A percentile compares a stretch with the other conserved stretches of the same genome.
These are phyloP conservation scores for Moricandia arvensis DNA, from an alignment of 345 rosid species.

Conservation along the genomic window DNA sequence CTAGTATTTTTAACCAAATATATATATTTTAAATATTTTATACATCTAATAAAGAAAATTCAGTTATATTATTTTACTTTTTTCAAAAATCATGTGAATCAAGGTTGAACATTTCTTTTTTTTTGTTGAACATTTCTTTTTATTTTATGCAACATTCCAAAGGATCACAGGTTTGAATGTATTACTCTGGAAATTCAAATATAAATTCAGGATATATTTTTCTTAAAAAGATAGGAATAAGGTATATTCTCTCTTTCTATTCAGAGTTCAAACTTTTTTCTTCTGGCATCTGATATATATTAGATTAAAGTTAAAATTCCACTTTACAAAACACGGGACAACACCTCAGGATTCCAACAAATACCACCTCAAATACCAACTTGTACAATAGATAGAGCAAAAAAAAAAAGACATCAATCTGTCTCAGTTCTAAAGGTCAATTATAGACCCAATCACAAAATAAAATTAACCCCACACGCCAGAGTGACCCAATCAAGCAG, in stretches of 20 bases:
- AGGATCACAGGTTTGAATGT: not conserved
- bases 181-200: not conserved
- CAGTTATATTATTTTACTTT: not conserved
- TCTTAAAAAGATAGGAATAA: not conserved
- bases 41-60: not conserved
- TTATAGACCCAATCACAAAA: not conserved
- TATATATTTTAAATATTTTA: not conserved
- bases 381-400: not conserved
- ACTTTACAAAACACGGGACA: not conserved
- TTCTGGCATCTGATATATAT: not conserved
- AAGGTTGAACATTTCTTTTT: not conserved
- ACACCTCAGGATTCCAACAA: not conserved
- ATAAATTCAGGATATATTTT: not conserved
- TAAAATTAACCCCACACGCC: not conserved
- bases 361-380: not conserved
- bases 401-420: not conserved
- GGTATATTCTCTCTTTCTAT: not conserved
- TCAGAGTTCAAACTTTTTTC: not conserved
- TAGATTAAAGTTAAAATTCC: not conserved
- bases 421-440: not conserved
- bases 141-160: not conserved
- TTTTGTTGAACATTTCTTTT: not conserved
- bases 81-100: not conserved
- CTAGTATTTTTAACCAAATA: not conserved
- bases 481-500: not conserved